A percentile compares a stretch with the other conserved stretches of the same genome.
Evolutionary conservation across 139 green algal species (phyloP).

Genomic region (Coelastrella sp.): DNA sequence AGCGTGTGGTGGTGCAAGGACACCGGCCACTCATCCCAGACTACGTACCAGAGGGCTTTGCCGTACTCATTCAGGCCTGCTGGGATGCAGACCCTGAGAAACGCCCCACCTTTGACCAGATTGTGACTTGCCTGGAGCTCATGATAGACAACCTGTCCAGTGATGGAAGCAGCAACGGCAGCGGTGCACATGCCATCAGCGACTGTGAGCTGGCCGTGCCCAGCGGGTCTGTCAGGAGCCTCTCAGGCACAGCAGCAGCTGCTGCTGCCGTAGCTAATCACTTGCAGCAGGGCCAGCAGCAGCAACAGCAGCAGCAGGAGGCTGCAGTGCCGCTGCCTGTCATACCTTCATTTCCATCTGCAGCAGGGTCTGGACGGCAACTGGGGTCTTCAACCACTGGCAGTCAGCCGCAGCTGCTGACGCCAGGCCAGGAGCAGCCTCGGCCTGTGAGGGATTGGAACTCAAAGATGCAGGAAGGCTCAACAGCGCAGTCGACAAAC

Average conservation of each 20-base stretch:
- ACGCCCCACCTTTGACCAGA: conserved; percentile 27
- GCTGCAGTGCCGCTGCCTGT: no score
- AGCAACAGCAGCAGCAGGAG: background rate
- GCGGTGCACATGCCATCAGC: background rate
- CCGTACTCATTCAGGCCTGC: conserved; percentile 16
- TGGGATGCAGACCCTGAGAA: conserved; percentile 31
- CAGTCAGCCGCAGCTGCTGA: no score
- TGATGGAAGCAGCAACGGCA: background rate
- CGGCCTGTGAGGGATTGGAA: no score
- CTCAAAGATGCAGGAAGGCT: no score
- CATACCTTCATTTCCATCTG: no score
- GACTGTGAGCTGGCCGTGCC: background rate
- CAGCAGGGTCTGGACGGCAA: no score
- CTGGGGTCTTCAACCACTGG: no score
- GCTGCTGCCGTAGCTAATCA: background rate
- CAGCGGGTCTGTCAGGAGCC: background rate
- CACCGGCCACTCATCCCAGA: conserved; percentile 3
- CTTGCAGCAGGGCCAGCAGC: background rate
- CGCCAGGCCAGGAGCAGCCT: no score
- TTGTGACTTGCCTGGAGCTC: conserved; percentile 24
- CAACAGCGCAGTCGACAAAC: no score
- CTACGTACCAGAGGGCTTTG: conserved; percentile 19
- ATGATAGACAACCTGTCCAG: conserved; percentile 12
- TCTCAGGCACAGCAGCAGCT: background rate
- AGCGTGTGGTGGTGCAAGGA: conserved; percentile 18